Evolutionary conservation across 805 yeast genomes (phyloP).

Genomic region (Kluyveromyces nonfermentans): DNA sequence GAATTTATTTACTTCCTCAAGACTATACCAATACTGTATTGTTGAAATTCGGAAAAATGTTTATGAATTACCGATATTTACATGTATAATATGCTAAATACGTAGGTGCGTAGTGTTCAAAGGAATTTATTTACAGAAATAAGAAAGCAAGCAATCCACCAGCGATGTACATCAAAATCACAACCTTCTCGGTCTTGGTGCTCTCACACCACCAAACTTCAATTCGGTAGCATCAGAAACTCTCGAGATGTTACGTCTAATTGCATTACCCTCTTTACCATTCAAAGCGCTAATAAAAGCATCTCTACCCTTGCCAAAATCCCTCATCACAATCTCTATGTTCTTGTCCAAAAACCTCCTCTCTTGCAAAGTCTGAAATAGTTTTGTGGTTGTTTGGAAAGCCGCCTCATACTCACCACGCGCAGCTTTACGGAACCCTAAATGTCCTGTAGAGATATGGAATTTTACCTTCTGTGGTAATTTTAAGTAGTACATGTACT

Average conservation of each 20-base stretch:
- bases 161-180: conserved; percentile 17
- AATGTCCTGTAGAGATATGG: conserved; percentile 68
- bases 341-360: conserved; percentile 46
- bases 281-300: conserved; percentile 77
- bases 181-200: conserved; percentile 74
- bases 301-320: conserved; percentile 82
- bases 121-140: neutral
- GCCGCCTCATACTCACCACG: conserved; percentile 92
- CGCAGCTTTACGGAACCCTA: conserved; percentile 84
- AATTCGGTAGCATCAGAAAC: conserved; percentile 72
- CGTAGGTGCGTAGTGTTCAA: neutral
- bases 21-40: too few relatives aligned
- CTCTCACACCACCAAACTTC: conserved; percentile 87
- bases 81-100: neutral
- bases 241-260: conserved; percentile 59
- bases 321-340: conserved; percentile 68
- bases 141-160: neutral
- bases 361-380: conserved; percentile 65
- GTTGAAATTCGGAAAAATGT: too few relatives aligned
- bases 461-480: conserved; percentile 68
- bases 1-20: too few relatives aligned
- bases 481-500: conserved; percentile 67
- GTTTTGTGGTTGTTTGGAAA: conserved; percentile 68
- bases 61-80: neutral
- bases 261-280: conserved; percentile 76